Conservation (phyloP, 2,329 filamentous ascomycete species). For the Penicillium freii region DNA sequence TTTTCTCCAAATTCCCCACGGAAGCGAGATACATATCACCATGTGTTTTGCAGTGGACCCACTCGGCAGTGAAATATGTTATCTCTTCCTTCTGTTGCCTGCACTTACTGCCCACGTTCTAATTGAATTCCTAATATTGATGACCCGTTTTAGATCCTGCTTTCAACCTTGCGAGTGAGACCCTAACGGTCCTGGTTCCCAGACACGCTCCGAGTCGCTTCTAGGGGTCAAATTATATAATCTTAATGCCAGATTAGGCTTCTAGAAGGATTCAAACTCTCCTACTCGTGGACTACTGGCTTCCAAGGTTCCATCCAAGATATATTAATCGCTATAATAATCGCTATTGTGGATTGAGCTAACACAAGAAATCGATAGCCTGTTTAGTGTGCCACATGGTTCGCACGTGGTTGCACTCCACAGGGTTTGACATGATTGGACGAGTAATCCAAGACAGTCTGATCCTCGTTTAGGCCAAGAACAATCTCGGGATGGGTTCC, state of each 20-base stretch:
- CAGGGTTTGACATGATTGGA: background rate
- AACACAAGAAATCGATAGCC: background rate
- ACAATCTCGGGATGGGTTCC: background rate
- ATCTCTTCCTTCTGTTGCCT: background rate
- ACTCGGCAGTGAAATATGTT: background rate
- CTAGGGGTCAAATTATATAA: background rate
- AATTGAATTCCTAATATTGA: background rate
- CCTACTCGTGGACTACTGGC: background rate
- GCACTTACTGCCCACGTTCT: background rate
- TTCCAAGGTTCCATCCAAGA: background rate
- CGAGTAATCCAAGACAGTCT: background rate
- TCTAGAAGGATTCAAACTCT: background rate
- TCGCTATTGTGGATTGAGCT: background rate
- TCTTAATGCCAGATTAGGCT: background rate
- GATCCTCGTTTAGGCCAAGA: background rate
- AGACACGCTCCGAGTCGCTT: background rate
- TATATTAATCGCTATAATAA: background rate
- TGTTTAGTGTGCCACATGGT: background rate
- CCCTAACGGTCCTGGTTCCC: background rate
- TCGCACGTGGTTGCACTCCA: background rate
- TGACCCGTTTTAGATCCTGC: background rate
- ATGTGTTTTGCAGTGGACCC: background rate
- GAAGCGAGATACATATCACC: background rate
- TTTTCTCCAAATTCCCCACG: background rate
- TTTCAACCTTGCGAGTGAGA: background rate